A percentile compares a stretch with the other conserved stretches of the same genome.
These are phyloP conservation scores for Acacia pycnantha DNA, from an alignment of 331 rosid genomes.

Conservation along the genomic window DNA sequence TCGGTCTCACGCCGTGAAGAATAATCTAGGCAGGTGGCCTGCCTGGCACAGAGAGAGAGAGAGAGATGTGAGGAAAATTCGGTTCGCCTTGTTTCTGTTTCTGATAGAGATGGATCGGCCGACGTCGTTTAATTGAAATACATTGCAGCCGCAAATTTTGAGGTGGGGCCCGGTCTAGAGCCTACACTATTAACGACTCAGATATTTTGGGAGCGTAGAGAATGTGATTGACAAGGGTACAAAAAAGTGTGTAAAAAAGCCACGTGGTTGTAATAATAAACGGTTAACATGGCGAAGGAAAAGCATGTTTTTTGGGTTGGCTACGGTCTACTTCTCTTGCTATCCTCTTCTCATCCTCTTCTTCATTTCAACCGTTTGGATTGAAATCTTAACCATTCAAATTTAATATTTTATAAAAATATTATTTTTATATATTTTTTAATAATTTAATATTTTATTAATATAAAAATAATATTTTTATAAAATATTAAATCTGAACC, in stretches of 20 bases:
- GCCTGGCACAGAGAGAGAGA: not conserved
- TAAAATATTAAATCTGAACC: too few species aligned
- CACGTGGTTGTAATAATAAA: not conserved
- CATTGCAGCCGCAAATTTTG: not conserved
- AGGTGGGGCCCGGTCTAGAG: not conserved
- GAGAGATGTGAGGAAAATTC: not conserved
- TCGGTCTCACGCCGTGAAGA: not conserved
- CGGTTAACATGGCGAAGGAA: not conserved
- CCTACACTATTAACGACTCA: not conserved
- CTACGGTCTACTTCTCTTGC: too few species aligned
- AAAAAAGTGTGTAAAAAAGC: not conserved
- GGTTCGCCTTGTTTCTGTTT: not conserved
- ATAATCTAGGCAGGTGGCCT: conserved; percentile 24
- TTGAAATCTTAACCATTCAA: too few species aligned
- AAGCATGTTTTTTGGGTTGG: too few species aligned
- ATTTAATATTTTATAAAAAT: too few species aligned
- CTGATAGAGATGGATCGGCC: not conserved
- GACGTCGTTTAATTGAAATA: not conserved
- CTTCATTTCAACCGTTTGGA: too few species aligned
- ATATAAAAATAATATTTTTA: too few species aligned
- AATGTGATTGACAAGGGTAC: not conserved
- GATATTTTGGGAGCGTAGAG: not conserved
- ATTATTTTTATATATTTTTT: too few species aligned
- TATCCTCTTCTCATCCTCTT: too few species aligned
- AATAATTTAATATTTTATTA: too few species aligned